Evolutionary conservation across 2,329 filamentous ascomycete species (phyloP).

Genomic region (Trichoderma asperellum): DNA sequence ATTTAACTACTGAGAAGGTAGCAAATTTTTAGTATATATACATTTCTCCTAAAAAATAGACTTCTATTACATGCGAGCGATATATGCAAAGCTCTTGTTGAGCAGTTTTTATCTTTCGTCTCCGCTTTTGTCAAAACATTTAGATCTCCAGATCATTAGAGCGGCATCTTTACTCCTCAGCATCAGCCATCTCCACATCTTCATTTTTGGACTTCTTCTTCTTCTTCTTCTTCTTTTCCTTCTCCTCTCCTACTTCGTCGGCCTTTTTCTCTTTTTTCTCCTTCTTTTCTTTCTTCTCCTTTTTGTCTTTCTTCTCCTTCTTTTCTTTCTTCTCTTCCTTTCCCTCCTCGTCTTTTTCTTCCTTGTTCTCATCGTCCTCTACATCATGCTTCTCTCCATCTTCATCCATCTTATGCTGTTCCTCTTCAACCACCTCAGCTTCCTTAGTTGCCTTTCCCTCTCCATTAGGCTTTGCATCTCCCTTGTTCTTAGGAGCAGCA

Average conservation of each 20-base stretch:
- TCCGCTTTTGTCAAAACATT: not conserved
- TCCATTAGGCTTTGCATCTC: not conserved
- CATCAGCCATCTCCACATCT: constrained; percentile 21
- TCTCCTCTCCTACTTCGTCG: constrained; percentile 26
- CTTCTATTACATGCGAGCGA: not conserved
- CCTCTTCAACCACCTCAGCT: not conserved
- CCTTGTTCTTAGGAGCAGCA: constrained; percentile 29
- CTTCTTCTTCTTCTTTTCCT: constrained; percentile 27
- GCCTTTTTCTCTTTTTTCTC: not conserved
- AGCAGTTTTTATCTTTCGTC: not conserved
- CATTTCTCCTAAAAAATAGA: not conserved
- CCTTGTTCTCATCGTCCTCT: not conserved
- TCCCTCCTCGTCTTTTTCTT: not conserved
- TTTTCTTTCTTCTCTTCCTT: not conserved
- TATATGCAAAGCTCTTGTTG: not conserved
- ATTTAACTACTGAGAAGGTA: not conserved
- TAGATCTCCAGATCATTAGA: not conserved
- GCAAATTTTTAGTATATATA: not conserved
- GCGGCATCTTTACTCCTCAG: not conserved
- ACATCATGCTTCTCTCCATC: not conserved
- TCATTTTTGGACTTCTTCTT: constrained; percentile 19
- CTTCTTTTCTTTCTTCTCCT: not conserved
- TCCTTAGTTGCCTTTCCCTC: not conserved
- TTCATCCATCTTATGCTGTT: not conserved
- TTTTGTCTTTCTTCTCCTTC: constrained; percentile 18